Conservation (phyloP, 805 yeast species). For the Metschnikowia rubicola region DNA sequence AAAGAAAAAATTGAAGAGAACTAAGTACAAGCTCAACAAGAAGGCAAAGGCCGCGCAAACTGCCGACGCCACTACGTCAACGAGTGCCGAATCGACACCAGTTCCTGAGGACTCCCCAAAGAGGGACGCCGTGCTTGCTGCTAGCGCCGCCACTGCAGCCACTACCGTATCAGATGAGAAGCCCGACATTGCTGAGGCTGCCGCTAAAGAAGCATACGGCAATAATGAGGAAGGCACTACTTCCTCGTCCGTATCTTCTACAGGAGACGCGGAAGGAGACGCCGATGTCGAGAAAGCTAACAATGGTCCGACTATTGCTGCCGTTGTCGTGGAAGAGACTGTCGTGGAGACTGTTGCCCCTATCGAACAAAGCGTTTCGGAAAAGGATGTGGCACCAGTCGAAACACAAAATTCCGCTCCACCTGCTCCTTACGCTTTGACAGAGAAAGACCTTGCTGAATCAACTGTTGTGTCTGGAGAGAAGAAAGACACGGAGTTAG, state of each 20-base stretch:
- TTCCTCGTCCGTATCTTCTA: not conserved
- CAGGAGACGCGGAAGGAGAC: conserved; percentile 1
- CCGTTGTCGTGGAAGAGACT: not conserved
- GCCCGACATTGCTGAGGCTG: not conserved
- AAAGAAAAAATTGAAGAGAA: conserved; percentile 44
- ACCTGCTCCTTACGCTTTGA: not conserved
- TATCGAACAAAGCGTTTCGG: not conserved
- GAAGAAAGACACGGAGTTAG: not conserved
- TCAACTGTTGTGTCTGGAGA: not conserved
- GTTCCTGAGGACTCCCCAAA: conserved; percentile 9
- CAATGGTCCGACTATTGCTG: conserved; percentile 1
- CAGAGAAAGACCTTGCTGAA: not conserved
- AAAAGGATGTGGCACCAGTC: not conserved
- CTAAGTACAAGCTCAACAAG: conserved; percentile 41
- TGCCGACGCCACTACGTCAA: conserved; percentile 7
- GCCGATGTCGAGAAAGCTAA: not conserved
- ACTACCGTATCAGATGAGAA: not conserved
- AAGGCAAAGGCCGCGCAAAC: conserved; percentile 23
- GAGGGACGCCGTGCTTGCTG: not conserved
- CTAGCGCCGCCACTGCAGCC: conserved; percentile 4
- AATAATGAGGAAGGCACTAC: not conserved
- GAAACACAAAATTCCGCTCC: not conserved
- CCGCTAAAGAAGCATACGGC: conserved; percentile 5
- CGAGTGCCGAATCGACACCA: conserved; percentile 7
- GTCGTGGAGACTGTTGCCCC: not conserved